Evolutionary conservation across 1,139 yeast genomes (phyloP), one percentile per base, ranked within the genome.

Genomic region (Keqinozyma sinolaborantium): DNA sequence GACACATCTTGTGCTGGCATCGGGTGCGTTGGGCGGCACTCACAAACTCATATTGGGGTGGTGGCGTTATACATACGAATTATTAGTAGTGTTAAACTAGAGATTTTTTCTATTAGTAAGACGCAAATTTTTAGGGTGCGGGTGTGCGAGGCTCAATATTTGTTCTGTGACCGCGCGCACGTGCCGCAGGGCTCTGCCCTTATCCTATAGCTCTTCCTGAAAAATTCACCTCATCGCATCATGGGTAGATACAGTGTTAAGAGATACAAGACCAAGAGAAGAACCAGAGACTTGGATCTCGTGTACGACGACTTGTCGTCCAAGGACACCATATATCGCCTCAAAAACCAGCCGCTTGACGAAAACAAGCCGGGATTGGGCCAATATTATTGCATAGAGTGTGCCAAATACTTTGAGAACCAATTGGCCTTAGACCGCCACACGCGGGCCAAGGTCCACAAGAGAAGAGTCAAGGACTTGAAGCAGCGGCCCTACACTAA

Each of bases 291-390:
- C 50, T 65, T 86, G 43, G 98, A 92, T 55, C 77, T 83, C 50
- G 83, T 92, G 44, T 77, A 83, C 51, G 70, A 77, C 28, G 98
- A 92, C 51, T 60, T 92, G 39, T 66, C 83, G 5, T 62, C 78
- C 11, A 70, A 75, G 33, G 83, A 82, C 33, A 64, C 82, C 15
- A 81, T 87, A 34, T 56, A 69, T 31, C 64, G 70, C 31, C 67
- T 90, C 38, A 75, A 83, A 53, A 77, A 85, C 53, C 97, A 90
- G 60, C 84, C 87, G 9, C 59, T 85, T 35, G 97, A 92, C 58
- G 97, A 90, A 61, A 79, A 79, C 30, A 83, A 83, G 53, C 92
- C 97, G 1, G 98, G 98, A 3, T 64, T 92, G 45, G 98, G 97
- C 12, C 97, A 92, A 60, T 83, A 79, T 59, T 92, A 87, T 58